Conservation (phyloP, 805 yeast genomes). For the Starmerella kuoi region DNA sequence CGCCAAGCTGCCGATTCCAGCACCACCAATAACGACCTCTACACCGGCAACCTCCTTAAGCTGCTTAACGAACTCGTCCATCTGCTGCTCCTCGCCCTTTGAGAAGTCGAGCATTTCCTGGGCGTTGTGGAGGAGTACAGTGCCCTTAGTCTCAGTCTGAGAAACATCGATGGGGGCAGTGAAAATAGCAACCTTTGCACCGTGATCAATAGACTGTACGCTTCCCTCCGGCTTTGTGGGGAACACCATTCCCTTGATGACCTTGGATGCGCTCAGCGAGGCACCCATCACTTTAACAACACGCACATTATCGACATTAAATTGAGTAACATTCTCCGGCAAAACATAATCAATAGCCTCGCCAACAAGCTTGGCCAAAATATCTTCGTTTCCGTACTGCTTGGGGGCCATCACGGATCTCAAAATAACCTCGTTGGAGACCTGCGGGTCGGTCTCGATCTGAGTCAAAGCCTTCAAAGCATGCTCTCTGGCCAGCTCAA, state of each 20-base stretch:
- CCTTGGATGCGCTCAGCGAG: conserved; percentile 57
- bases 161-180: conserved; percentile 92
- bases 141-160: conserved; percentile 96
- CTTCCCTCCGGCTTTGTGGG: conserved; percentile 95
- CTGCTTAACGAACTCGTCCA: conserved; percentile 74
- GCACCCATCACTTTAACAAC: conserved; percentile 97
- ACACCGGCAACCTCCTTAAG: conserved; percentile 57
- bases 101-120: conserved; percentile 93
- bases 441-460: conserved; percentile 44
- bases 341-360: conserved; percentile 72
- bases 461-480: conserved; percentile 51
- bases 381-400: conserved; percentile 79
- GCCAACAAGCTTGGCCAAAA: conserved; percentile 62
- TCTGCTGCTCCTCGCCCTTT: conserved; percentile 89
- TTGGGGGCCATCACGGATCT: conserved; percentile 68
- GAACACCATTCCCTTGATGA: conserved; percentile 94
- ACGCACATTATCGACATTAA: conserved; percentile 87
- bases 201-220: conserved; percentile 45
- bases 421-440: conserved; percentile 9
- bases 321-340: conserved; percentile 47
- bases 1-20: conserved; percentile 84
- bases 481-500: conserved; percentile 69
- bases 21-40: conserved; percentile 84
- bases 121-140: conserved; percentile 90
- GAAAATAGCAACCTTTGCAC: conserved; percentile 79